Evolutionary conservation across 768 basidiomycete genomes (phyloP).

Genomic region (Calocera viscosa): DNA sequence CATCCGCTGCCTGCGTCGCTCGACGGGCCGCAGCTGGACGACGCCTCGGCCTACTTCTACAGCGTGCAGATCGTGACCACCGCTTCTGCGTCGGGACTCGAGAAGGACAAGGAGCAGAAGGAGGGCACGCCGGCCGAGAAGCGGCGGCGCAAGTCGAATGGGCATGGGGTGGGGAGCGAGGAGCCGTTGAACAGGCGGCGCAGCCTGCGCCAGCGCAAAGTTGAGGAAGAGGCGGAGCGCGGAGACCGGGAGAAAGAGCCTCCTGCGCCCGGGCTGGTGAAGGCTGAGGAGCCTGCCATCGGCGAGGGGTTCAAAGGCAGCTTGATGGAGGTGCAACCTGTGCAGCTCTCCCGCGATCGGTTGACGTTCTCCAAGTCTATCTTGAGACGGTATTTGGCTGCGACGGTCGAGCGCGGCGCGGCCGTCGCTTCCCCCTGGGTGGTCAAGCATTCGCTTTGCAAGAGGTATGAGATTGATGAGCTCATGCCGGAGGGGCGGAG

Average conservation of each 20-base stretch:
- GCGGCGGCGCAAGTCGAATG: background rate
- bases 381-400: conserved; percentile 87
- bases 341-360: conserved; percentile 65
- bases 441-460: conserved; percentile 75
- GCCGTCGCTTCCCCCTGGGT: conserved; percentile 93
- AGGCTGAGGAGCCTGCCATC: conserved; percentile 30
- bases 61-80: conserved; percentile 58
- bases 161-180: conserved; percentile 13
- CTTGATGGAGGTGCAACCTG: conserved; percentile 10
- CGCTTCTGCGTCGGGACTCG: background rate
- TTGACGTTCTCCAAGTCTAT: conserved; percentile 94
- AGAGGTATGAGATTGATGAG: conserved; percentile 69
- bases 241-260: no score
- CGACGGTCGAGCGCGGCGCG: conserved; percentile 85
- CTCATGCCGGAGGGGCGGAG: conserved; percentile 78
- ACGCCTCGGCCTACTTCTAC: conserved; percentile 74
- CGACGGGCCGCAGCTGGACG: conserved; percentile 57
- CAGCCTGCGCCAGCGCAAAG: background rate
- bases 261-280: no score
- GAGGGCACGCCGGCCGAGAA: background rate
- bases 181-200: conserved; percentile 8
- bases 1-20: background rate
- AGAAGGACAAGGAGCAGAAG: conserved; percentile 1
- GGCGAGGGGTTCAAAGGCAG: conserved; percentile 13
- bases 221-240: background rate